Conservation (phyloP, 352 stramenopile species). For the Phytopythium oedochilum region DNA sequence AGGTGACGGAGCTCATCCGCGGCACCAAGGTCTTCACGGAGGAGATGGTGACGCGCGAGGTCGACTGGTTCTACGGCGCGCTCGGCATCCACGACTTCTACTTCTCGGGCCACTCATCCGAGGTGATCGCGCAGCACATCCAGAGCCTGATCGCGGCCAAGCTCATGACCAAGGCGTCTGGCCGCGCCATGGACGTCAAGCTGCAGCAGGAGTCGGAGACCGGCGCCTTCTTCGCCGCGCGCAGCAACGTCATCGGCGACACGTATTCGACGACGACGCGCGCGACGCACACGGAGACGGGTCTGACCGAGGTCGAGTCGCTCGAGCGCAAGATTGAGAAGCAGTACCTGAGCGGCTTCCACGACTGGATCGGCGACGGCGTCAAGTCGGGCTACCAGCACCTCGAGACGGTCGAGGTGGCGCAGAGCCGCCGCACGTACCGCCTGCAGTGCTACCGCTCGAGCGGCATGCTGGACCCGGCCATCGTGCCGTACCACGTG, state of each 20-base stretch:
- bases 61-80: slow-evolving; percentile 82
- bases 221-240: slow-evolving; percentile 75
- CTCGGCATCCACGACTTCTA: slow-evolving; percentile 84
- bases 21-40: slow-evolving; percentile 55
- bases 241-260: slow-evolving; percentile 79
- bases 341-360: slow-evolving; percentile 67
- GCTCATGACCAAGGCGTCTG: slow-evolving; percentile 76
- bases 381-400: slow-evolving; percentile 79
- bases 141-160: slow-evolving; percentile 78
- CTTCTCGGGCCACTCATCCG: slow-evolving; percentile 60
- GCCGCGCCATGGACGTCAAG: slow-evolving; percentile 72
- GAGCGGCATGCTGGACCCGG: slow-evolving; percentile 66
- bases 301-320: slow-evolving; percentile 62
- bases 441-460: slow-evolving; percentile 85
- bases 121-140: slow-evolving; percentile 72
- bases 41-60: slow-evolving; percentile 51
- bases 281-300: slow-evolving; percentile 39
- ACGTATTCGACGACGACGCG: slow-evolving; percentile 37
- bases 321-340: slow-evolving; percentile 77
- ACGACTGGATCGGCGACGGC: slow-evolving; percentile 69
- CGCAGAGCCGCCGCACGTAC: slow-evolving; percentile 61
- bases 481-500: slow-evolving; percentile 73
- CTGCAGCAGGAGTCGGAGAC: slow-evolving; percentile 70
- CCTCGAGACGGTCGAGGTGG: slow-evolving; percentile 45
- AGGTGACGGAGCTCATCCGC: slow-evolving; percentile 57